Conservation (phyloP, 2,329 filamentous ascomycete genomes). For the Pseudogymnoascus pannorum region DNA sequence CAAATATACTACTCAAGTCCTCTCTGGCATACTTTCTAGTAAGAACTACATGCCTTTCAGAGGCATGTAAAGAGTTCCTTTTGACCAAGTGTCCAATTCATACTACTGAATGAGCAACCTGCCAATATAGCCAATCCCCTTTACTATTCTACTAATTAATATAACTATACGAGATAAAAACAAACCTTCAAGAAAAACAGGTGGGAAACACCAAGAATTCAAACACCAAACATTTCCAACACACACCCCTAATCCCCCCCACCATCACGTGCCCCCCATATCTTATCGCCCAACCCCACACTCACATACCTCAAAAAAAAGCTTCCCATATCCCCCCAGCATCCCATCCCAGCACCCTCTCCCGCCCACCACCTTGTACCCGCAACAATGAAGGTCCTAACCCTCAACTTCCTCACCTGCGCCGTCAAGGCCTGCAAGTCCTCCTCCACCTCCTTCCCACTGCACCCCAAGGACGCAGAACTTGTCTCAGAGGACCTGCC, state of each 20-base stretch:
- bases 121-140: neutral
- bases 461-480: constrained; percentile 88
- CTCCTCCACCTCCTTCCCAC: constrained; percentile 70
- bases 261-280: neutral
- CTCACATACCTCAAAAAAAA: constrained; percentile 4
- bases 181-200: neutral
- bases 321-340: neutral
- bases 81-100: neutral
- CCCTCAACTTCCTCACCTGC: constrained; percentile 93
- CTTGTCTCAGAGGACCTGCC: constrained; percentile 79
- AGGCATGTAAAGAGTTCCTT: neutral
- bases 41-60: neutral
- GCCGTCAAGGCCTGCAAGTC: constrained; percentile 92
- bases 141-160: neutral
- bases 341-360: neutral
- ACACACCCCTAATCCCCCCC: neutral
- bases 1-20: neutral
- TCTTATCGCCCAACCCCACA: constrained; percentile 9
- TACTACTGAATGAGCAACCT: neutral
- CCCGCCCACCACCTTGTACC: neutral
- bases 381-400: constrained; percentile 77
- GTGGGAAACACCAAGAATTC: neutral
- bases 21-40: neutral
- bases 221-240: neutral
- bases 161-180: neutral